Evolutionary conservation across 2,329 filamentous ascomycete species (phyloP).

Genomic region (Myriangium duriaei): DNA sequence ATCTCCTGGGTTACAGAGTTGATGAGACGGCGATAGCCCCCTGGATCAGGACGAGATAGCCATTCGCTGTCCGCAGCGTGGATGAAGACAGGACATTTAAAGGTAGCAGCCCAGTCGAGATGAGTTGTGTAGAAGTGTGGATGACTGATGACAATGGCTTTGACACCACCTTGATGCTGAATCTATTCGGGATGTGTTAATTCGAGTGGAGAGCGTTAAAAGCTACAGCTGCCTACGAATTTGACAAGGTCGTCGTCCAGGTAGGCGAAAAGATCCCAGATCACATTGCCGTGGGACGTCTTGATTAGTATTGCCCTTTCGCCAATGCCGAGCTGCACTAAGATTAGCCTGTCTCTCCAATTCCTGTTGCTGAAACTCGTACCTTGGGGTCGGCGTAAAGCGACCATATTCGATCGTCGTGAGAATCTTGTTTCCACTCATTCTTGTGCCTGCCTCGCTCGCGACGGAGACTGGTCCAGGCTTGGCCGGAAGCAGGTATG

Average conservation of each 20-base stretch:
- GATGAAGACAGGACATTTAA: conserved; percentile 58
- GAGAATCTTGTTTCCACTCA: conserved; percentile 36
- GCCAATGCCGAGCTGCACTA: conserved; percentile 61
- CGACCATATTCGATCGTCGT: conserved; percentile 33
- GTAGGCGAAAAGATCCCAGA: conserved; percentile 68
- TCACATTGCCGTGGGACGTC: conserved; percentile 54
- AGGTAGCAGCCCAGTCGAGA: conserved; percentile 57
- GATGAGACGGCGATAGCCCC: conserved; percentile 35
- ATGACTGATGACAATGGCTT: conserved; percentile 52
- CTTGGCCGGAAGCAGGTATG: conserved; percentile 50
- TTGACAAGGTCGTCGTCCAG: conserved; percentile 52
- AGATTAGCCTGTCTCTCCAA: too few species aligned
- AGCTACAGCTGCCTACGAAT: conserved; percentile 18
- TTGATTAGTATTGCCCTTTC: conserved; percentile 59
- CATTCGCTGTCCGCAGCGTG: conserved; percentile 53
- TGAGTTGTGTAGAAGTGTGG: conserved; percentile 76
- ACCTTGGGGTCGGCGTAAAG: conserved; percentile 33
- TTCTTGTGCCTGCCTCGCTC: conserved; percentile 37
- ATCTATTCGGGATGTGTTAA: conserved; percentile 31
- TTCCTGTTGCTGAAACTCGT: not conserved
- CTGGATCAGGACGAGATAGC: conserved; percentile 39
- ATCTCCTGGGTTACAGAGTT: conserved; percentile 20
- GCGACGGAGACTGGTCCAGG: conserved; percentile 48
- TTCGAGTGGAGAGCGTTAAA: not conserved
- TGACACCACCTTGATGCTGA: conserved; percentile 49